A percentile compares a stretch with the other conserved stretches of the same genome.
Conservation (phyloP, 2,329 filamentous ascomycete genomes). For the Sporothrix curviconia region DNA sequence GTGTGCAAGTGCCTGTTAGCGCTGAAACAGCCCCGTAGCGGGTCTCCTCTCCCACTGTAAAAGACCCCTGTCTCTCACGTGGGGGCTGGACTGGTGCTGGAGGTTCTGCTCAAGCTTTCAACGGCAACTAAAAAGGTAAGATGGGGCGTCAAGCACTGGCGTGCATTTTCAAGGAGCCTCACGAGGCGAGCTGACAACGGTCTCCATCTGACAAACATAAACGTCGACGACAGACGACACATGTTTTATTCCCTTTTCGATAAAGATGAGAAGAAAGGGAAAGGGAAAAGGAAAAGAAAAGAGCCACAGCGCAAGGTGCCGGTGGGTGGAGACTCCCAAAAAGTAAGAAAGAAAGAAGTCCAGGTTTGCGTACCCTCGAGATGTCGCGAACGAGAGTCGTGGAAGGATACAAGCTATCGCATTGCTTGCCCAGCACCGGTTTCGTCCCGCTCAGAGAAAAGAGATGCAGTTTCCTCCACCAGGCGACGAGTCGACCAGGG, state of each 20-base stretch:
- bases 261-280: too few species aligned
- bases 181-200: too few species aligned
- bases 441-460: background rate
- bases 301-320: background rate
- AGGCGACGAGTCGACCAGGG: background rate
- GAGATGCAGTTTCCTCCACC: background rate
- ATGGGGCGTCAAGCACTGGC: background rate
- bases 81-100: background rate
- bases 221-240: background rate
- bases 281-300: background rate
- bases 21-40: background rate
- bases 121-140: background rate
- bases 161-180: background rate
- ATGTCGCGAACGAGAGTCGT: too few species aligned
- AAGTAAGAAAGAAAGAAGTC: background rate
- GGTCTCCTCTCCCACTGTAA: background rate
- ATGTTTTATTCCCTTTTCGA: too few species aligned
- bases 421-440: too few species aligned
- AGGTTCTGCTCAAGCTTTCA: background rate
- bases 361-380: background rate
- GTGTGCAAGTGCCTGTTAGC: background rate
- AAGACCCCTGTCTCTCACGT: conserved; percentile 2
- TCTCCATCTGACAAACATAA: too few species aligned
- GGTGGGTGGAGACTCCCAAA: background rate
- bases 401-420: background rate